phyloP scores from a whole-genome alignment of 2,329 filamentous ascomycete genomes.

The Fusarium nematophilum region DNA sequence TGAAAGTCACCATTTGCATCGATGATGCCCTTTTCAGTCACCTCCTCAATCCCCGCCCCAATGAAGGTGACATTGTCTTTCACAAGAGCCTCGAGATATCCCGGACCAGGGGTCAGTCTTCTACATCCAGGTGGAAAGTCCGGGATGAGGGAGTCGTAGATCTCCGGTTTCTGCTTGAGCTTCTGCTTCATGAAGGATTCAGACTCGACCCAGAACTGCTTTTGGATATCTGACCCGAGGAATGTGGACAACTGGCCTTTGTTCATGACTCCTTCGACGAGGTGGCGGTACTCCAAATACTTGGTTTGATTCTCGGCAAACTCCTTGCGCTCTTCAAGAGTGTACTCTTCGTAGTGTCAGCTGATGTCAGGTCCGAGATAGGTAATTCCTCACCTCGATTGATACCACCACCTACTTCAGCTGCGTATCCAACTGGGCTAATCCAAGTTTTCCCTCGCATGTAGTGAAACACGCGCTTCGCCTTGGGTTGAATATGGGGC shows the following conservation, averaged over 20 bases:
- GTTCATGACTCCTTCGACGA: conserved; percentile 16
- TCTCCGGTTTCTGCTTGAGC: background rate
- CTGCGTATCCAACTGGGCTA: conserved; percentile 8
- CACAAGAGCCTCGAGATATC: conserved; percentile 14
- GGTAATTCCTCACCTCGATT: no score
- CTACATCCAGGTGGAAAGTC: conserved; percentile 6
- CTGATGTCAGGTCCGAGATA: no score
- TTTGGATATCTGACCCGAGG: conserved; percentile 6
- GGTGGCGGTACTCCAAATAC: conserved; percentile 7
- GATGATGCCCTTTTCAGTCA: background rate
- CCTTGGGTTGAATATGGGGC: conserved; percentile 1
- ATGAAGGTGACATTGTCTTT: conserved; percentile 15
- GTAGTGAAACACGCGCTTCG: conserved; percentile 3
- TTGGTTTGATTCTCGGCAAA: conserved; percentile 2
- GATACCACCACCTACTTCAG: background rate
- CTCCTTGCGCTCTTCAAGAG: no score
- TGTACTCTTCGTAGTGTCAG: no score
- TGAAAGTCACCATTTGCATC: no score
- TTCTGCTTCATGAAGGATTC: conserved; percentile 5
- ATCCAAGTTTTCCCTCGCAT: conserved; percentile 19
- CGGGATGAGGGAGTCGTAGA: background rate
- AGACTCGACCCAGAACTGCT: conserved; percentile 8
- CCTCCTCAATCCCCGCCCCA: background rate
- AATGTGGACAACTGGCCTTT: conserved; percentile 13
- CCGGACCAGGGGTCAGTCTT: conserved; percentile 2